Evolutionary conservation across 2,329 filamentous ascomycete species (phyloP).

Genomic region (Diaporthe vexans): DNA sequence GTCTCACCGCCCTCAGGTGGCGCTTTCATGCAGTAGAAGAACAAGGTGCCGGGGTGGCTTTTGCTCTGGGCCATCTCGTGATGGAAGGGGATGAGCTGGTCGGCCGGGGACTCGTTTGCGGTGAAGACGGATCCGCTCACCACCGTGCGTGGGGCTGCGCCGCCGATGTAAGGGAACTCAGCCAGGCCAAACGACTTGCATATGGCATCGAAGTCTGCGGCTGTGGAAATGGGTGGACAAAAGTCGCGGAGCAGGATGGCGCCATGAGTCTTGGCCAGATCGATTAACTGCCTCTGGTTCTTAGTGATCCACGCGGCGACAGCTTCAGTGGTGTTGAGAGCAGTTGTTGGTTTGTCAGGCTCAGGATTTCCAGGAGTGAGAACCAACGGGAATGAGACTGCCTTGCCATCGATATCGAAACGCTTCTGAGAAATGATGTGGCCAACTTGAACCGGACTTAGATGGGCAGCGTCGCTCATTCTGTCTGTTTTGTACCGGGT

Average conservation of each 20-base stretch:
- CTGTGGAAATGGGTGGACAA: constrained; percentile 32
- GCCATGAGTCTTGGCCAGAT: constrained; percentile 35
- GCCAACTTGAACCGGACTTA: constrained; percentile 32
- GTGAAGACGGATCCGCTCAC: constrained; percentile 40
- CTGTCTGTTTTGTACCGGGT: not conserved
- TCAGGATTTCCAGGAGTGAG: constrained; percentile 41
- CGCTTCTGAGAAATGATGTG: constrained; percentile 37
- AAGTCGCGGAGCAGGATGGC: constrained; percentile 39
- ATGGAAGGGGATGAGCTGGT: constrained; percentile 42
- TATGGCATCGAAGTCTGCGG: constrained; percentile 38
- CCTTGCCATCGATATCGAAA: constrained; percentile 22
- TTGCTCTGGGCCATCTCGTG: constrained; percentile 42
- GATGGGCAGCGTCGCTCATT: constrained; percentile 27
- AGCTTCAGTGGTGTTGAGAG: constrained; percentile 17
- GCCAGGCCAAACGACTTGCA: constrained; percentile 36
- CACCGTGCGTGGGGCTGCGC: constrained; percentile 35
- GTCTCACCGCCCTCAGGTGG: constrained; percentile 36
- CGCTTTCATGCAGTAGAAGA: constrained; percentile 40
- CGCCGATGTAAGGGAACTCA: constrained; percentile 39
- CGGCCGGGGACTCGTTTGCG: constrained; percentile 40
- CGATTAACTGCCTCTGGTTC: constrained; percentile 27
- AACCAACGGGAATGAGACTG: constrained; percentile 37
- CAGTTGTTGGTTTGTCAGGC: constrained; percentile 36
- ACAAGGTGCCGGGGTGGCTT: constrained; percentile 35
- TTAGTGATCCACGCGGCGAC: constrained; percentile 35